Conservation (phyloP, 306 rosid species). For the Quercus mongolica region DNA sequence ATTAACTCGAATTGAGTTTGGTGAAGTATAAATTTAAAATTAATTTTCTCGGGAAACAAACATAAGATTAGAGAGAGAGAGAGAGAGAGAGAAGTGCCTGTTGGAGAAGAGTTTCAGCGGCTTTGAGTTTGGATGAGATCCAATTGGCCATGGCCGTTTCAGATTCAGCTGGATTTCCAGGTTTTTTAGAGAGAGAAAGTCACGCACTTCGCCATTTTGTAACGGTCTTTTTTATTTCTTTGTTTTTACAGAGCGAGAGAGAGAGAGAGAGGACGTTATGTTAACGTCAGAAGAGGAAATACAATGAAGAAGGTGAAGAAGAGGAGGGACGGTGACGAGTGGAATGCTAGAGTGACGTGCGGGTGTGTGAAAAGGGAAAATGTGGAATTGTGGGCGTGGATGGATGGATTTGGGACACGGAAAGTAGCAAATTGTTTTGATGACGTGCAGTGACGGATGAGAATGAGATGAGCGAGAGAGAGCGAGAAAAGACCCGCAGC, state of each 20-base stretch:
- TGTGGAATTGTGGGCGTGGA: background rate
- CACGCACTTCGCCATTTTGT: background rate
- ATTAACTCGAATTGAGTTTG: background rate
- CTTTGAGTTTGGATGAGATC: conserved; percentile 98
- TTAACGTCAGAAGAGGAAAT: background rate
- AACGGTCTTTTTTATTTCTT: no score
- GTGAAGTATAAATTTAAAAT: no score
- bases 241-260: no score
- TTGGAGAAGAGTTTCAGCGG: conserved; percentile 87
- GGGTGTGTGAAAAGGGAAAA: background rate
- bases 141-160: conserved; percentile 71
- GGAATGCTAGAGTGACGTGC: background rate
- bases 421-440: background rate
- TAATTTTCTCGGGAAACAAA: conserved; percentile 7
- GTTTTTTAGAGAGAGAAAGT: background rate
- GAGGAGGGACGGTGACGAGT: background rate
- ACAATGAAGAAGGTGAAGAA: background rate
- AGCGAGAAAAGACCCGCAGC: no score
- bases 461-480: no score
- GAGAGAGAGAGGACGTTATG: background rate
- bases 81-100: conserved; percentile 49
- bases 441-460: background rate
- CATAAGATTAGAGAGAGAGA: background rate
- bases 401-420: background rate
- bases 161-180: conserved; percentile 9